Conservation (phyloP, 441 rosid species). For the Biscutella laevigata region DNA sequence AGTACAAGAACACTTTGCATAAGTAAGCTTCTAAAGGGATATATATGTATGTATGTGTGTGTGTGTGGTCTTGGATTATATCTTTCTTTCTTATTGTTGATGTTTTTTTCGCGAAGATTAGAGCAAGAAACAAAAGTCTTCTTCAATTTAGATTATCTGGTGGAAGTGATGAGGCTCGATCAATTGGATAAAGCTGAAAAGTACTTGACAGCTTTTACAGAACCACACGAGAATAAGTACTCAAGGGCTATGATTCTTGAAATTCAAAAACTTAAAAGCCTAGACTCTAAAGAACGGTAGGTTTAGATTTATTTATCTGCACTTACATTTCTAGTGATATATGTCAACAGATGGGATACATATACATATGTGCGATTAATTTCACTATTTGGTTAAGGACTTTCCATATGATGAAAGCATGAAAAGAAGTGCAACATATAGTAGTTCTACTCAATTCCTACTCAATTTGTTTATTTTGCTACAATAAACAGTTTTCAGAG, state of each 20-base stretch:
- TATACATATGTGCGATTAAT: neutral
- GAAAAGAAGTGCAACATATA: neutral
- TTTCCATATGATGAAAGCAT: neutral
- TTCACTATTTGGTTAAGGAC: neutral
- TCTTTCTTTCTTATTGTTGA: slow-evolving; percentile 6
- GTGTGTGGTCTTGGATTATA: slow-evolving; percentile 2
- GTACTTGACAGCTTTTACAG: slow-evolving; percentile 29
- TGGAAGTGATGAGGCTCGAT: slow-evolving; percentile 11
- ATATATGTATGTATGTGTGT: no score
- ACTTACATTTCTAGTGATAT: neutral
- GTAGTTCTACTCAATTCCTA: neutral
- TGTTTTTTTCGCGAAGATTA: slow-evolving; percentile 21
- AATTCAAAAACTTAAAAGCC: slow-evolving; percentile 23
- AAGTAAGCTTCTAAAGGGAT: slow-evolving; percentile 19
- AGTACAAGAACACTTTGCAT: slow-evolving; percentile 29
- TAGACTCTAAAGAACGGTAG: slow-evolving; percentile 18
- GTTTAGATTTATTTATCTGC: neutral
- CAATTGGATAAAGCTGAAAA: slow-evolving; percentile 25
- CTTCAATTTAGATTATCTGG: slow-evolving; percentile 26
- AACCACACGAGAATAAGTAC: slow-evolving; percentile 13
- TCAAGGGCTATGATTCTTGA: slow-evolving; percentile 25
- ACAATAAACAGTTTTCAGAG: no score
- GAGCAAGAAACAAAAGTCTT: slow-evolving; percentile 31
- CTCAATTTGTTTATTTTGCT: no score
- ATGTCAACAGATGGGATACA: neutral